Evolutionary conservation across 2,329 filamentous ascomycete species (phyloP), one percentile per base, ranked within the genome.

Genomic region (Phaeoacremonium minimum): DNA sequence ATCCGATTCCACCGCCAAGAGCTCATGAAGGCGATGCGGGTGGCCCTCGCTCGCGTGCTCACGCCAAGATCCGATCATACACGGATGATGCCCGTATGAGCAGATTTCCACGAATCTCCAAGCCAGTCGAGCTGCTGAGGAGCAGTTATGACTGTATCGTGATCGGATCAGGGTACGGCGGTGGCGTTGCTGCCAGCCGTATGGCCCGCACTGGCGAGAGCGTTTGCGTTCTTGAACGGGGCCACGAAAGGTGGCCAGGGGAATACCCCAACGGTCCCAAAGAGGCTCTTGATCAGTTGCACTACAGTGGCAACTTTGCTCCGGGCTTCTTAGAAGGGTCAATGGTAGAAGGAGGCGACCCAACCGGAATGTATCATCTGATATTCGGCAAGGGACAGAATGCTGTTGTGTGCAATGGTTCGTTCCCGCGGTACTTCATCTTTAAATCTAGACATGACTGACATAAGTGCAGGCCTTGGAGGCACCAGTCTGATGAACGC

Each of bases 131-230:
- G 49, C 57, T 79, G 17, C 70, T 83, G 51, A 66, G 71, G 17
- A 60, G 63, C 37, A 60, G 61, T 6, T 85, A 86, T 46, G 81
- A 85, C 56, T 74, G 74, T 28, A 70, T 86, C 9, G 77, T 85
- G 18, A 75, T 85, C 39, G 81, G 82, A 2, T 83, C 79, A 8
- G 82, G 82, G 2, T 86, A 85, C 53, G 82, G 82, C 16, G 80
- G 78, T 28, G 75, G 72, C 16, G 74, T 85, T 15, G 80, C 81
- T 4, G 81, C 80, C 1, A 76, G 77, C 15, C 69, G 80, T 9
- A 77, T 84, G 70, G 73, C 80, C 4, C 69, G 81, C 36, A 72
- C 72, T 2, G 72, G 67, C 3, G 67, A 80, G 50, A 70, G 64
- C 3, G 80, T 85, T 2, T 83, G 79, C 41, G 56, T 86, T 14